A percentile compares a stretch with the other conserved stretches of the same genome.
phyloP scores from a whole-genome alignment of 495 filamentous ascomycete species.

The Aspergillus saccharolyticus region DNA sequence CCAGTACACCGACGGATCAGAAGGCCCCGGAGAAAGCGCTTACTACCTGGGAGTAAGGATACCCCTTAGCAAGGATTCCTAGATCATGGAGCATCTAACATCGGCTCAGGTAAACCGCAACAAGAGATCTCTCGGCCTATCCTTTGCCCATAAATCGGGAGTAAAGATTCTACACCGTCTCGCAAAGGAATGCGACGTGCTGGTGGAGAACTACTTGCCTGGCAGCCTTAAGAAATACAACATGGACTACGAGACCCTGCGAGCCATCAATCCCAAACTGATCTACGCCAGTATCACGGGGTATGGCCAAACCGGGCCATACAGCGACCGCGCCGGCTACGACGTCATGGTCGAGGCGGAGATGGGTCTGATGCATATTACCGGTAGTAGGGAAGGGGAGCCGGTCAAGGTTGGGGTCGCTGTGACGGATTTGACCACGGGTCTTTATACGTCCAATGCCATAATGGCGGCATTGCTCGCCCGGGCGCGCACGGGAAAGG shows the following conservation, averaged over 20 bases:
- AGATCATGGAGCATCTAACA: neutral
- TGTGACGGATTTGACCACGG: conserved; percentile 93
- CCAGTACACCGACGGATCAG: conserved; percentile 55
- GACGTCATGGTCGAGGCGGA: conserved; percentile 99
- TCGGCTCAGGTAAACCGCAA: conserved; percentile 80
- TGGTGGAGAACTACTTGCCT: conserved; percentile 96
- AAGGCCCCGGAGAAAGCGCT: conserved; percentile 85
- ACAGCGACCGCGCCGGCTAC: conserved; percentile 84
- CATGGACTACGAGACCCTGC: conserved; percentile 77
- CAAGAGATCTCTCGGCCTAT: conserved; percentile 89
- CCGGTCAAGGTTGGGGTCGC: conserved; percentile 97
- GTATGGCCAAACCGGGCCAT: conserved; percentile 90
- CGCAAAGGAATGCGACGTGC: conserved; percentile 77
- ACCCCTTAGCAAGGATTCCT: neutral
- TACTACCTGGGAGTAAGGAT: conserved; percentile 79
- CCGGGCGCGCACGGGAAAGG: conserved; percentile 61
- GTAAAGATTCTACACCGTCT: conserved; percentile 82
- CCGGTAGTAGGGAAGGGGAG: conserved; percentile 76
- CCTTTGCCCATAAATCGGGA: conserved; percentile 78
- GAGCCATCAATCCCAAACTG: conserved; percentile 68
- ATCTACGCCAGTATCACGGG: conserved; percentile 69
- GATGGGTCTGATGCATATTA: conserved; percentile 98
- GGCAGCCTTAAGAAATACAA: conserved; percentile 85
- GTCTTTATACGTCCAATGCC: conserved; percentile 92
- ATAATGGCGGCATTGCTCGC: conserved; percentile 90